phyloP scores from a whole-genome alignment of 257 asterid species.

The Solanum peruvianum region DNA sequence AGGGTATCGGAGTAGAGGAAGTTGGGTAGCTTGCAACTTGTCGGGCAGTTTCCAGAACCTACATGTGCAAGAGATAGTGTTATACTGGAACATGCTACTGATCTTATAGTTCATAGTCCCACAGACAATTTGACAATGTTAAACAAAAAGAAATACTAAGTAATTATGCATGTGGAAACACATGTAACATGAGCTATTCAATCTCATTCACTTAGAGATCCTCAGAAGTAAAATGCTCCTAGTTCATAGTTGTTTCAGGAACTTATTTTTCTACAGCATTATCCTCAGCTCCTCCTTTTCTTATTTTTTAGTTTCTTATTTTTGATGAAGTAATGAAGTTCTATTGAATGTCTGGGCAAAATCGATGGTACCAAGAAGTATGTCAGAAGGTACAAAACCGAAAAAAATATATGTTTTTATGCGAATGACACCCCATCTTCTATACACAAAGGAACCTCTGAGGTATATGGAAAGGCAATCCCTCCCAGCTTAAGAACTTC shows the following conservation, averaged over 20 bases:
- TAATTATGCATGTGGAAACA: background rate
- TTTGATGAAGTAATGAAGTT: background rate
- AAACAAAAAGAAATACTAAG: background rate
- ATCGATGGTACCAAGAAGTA: background rate
- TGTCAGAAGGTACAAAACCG: background rate
- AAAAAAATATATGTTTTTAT: background rate
- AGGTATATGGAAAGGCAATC: background rate
- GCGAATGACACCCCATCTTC: background rate
- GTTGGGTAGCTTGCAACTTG: constrained; percentile 37
- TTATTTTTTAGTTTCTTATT: background rate
- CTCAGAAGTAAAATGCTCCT: background rate
- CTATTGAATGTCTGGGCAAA: background rate
- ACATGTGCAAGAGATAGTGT: background rate
- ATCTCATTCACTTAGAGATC: background rate
- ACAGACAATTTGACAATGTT: background rate
- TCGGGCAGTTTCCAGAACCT: constrained; percentile 38
- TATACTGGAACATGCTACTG: background rate
- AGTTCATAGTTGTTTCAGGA: background rate
- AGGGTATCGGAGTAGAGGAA: constrained; percentile 31
- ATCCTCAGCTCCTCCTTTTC: background rate
- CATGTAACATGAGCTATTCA: background rate
- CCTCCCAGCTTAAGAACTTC: background rate
- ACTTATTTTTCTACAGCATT: background rate
- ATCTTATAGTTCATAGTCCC: background rate
- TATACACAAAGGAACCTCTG: background rate